Percentiles rank a stretch among this genome's conserved stretches.
Evolutionary conservation across 177 flowering plant genomes (phyloP).

Genomic region (Tripterygium wilfordii): DNA sequence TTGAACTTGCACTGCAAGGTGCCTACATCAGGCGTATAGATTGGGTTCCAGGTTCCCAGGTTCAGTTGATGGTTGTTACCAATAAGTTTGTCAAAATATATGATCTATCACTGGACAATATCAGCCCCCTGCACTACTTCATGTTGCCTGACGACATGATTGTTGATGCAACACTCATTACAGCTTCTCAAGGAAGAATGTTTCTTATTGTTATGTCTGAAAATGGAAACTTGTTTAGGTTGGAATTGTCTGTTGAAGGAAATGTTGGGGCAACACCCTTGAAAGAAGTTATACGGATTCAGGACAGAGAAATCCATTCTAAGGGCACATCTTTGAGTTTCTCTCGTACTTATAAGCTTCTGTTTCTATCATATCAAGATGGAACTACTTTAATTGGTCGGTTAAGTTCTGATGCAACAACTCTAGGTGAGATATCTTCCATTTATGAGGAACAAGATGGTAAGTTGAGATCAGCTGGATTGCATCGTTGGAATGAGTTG

Average conservation of each 20-base stretch:
- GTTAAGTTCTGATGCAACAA: constrained; percentile 54
- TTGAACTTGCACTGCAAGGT: constrained; percentile 96
- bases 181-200: constrained; percentile 61
- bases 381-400: constrained; percentile 77
- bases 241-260: constrained; percentile 66
- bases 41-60: constrained; percentile 98
- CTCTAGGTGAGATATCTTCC: constrained; percentile 62
- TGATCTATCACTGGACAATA: constrained; percentile 91
- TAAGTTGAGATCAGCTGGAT: constrained; percentile 64
- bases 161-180: constrained; percentile 75
- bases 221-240: constrained; percentile 60
- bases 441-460: constrained; percentile 75
- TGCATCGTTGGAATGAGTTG: constrained; percentile 94
- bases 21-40: constrained; percentile 84
- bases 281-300: constrained; percentile 57
- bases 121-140: constrained; percentile 91
- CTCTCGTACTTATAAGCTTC: constrained; percentile 60
- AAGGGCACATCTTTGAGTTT: constrained; percentile 79
- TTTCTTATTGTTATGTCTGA: constrained; percentile 89
- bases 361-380: constrained; percentile 84
- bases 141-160: constrained; percentile 79
- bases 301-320: constrained; percentile 38
- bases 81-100: constrained; percentile 89
- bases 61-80: constrained; percentile 95
- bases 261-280: constrained; percentile 68